Evolutionary conservation across 2,329 filamentous ascomycete genomes (phyloP).

Genomic region (Raffaelea deltoideospora): DNA sequence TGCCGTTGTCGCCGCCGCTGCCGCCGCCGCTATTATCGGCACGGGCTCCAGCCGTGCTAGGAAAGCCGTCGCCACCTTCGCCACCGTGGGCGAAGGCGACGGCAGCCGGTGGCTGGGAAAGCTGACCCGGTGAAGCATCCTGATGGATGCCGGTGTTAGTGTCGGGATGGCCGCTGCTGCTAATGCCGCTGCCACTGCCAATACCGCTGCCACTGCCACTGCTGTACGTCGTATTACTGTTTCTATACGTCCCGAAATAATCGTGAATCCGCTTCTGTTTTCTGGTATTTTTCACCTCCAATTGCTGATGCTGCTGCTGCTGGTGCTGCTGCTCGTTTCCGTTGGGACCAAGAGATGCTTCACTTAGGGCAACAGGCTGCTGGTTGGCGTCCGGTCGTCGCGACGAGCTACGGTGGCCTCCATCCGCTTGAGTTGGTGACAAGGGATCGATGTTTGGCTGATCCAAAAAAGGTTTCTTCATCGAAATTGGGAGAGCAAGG

Average conservation of each 20-base stretch:
- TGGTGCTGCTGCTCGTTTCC: constrained; percentile 1
- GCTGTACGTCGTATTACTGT: background rate
- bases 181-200: no score
- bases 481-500: constrained; percentile 26
- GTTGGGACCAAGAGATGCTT: constrained; percentile 1
- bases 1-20: no score
- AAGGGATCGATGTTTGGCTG: constrained; percentile 40
- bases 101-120: no score
- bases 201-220: background rate
- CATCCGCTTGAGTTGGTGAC: constrained; percentile 39
- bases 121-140: no score
- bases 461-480: constrained; percentile 44
- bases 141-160: no score
- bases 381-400: constrained; percentile 22
- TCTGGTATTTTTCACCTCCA: no score
- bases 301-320: constrained; percentile 2
- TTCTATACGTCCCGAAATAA: background rate
- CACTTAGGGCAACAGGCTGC: constrained; percentile 13
- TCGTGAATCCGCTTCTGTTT: no score
- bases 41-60: no score
- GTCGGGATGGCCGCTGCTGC: no score
- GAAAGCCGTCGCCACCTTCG: no score
- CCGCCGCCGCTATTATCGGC: no score
- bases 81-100: no score
- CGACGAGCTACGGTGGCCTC: constrained; percentile 23